phyloP scores from a whole-genome alignment of 768 basidiomycete genomes.

The Suillus variegatus region DNA sequence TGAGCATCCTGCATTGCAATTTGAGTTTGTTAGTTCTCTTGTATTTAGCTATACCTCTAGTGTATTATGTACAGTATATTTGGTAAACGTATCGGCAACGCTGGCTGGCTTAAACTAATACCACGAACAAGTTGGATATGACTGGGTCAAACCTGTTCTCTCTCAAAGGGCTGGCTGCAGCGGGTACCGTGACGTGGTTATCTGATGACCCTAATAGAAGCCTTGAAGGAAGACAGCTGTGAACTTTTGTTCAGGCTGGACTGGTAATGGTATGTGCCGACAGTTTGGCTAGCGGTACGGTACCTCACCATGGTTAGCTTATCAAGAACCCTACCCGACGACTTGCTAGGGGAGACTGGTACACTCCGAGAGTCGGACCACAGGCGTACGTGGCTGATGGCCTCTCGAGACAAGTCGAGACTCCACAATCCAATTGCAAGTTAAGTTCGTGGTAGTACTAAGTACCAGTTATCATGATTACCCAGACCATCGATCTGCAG shows the following conservation, averaged over 20 bases:
- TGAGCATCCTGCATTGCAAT: neutral
- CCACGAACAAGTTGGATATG: neutral
- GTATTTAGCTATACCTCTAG: slow-evolving; percentile 5
- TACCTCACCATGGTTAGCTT: no score
- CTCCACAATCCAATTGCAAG: neutral
- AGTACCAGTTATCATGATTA: neutral
- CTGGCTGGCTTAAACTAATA: neutral
- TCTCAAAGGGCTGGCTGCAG: neutral
- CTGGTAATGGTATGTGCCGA: neutral
- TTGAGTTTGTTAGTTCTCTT: neutral
- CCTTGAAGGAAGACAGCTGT: neutral
- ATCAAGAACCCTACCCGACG: no score
- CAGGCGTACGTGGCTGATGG: neutral
- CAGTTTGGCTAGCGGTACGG: neutral
- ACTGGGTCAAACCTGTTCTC: neutral
- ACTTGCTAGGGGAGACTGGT: no score
- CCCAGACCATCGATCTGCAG: neutral
- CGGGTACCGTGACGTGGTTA: neutral
- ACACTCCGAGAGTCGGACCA: neutral
- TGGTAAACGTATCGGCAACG: neutral
- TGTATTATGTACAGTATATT: slow-evolving; percentile 4
- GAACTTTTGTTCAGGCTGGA: neutral
- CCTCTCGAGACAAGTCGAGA: neutral
- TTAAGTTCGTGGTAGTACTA: neutral
- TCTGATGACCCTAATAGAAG: neutral